phyloP scores from a whole-genome alignment of 176 grass and related monocot genomes.

The Coix lacrymajobi region DNA sequence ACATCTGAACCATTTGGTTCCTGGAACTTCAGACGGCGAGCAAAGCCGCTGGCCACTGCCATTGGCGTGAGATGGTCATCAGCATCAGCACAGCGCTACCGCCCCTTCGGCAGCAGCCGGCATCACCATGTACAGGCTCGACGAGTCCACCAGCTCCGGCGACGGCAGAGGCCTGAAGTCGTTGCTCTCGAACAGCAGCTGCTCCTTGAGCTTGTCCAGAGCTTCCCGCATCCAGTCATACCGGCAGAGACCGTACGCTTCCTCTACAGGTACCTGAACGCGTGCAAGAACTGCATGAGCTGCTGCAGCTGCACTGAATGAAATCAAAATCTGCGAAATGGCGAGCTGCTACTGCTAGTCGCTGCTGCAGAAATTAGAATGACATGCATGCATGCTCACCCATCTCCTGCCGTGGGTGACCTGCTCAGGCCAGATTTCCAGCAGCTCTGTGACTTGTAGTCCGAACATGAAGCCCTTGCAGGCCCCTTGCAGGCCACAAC shows the following conservation, averaged over 20 bases:
- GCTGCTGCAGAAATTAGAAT: not conserved
- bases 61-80: not conserved
- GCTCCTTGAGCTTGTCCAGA: constrained; percentile 45
- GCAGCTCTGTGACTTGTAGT: constrained; percentile 59
- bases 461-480: constrained; percentile 77
- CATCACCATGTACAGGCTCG: constrained; percentile 25
- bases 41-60: not conserved
- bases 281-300: not conserved
- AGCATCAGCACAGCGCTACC: constrained; percentile 33
- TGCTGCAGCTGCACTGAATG: not conserved
- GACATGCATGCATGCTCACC: constrained; percentile 33
- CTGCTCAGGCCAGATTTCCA: constrained; percentile 69
- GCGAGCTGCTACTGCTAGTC: not conserved
- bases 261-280: constrained; percentile 39
- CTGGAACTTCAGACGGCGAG: not conserved
- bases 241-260: constrained; percentile 47
- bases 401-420: constrained; percentile 57
- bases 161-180: not conserved
- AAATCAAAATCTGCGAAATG: not conserved
- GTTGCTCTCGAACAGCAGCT: constrained; percentile 10
- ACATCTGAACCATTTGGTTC: not conserved
- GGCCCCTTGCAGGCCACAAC: constrained; percentile 39
- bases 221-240: constrained; percentile 79
- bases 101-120: constrained; percentile 10
- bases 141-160: not conserved